Conservation (phyloP, 768 basidiomycete species). For the Amanita pallidorosea region DNA sequence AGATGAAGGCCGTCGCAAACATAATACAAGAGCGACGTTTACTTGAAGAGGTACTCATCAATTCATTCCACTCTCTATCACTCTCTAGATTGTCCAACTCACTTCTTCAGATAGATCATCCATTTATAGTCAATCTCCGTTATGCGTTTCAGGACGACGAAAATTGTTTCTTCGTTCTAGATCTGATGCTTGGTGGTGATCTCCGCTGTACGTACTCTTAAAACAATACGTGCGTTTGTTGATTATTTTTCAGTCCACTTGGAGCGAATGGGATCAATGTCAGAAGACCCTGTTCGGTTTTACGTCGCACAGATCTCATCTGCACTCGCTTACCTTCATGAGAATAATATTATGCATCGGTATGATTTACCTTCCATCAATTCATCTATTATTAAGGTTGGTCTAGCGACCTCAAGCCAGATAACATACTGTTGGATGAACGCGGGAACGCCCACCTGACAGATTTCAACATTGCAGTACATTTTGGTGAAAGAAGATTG, state of each 20-base stretch:
- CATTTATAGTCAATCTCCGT: conserved; percentile 88
- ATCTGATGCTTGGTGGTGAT: conserved; percentile 95
- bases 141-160: conserved; percentile 98
- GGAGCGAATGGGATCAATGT: conserved; percentile 64
- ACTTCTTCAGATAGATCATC: conserved; percentile 72
- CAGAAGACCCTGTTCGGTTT: conserved; percentile 75
- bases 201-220: conserved; percentile 61
- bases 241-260: conserved; percentile 59
- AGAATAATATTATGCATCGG: conserved; percentile 94
- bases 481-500: conserved; percentile 79
- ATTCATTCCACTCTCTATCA: neutral
- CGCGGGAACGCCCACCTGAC: conserved; percentile 92
- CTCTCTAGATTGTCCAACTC: conserved; percentile 9
- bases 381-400: conserved; percentile 6
- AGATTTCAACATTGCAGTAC: conserved; percentile 98
- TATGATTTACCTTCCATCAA: conserved; percentile 22
- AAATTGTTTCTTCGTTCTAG: conserved; percentile 96
- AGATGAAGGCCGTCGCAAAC: conserved; percentile 97
- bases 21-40: conserved; percentile 93
- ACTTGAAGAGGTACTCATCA: conserved; percentile 73
- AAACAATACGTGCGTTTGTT: neutral
- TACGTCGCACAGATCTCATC: conserved; percentile 87
- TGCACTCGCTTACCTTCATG: conserved; percentile 83
- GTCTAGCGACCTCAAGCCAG: conserved; percentile 87
- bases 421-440: conserved; percentile 95